A percentile compares a stretch with the other conserved stretches of the same genome.
These are phyloP conservation scores for Wickerhamiella nectarea DNA, from an alignment of 805 yeast genomes.

Conservation along the genomic window DNA sequence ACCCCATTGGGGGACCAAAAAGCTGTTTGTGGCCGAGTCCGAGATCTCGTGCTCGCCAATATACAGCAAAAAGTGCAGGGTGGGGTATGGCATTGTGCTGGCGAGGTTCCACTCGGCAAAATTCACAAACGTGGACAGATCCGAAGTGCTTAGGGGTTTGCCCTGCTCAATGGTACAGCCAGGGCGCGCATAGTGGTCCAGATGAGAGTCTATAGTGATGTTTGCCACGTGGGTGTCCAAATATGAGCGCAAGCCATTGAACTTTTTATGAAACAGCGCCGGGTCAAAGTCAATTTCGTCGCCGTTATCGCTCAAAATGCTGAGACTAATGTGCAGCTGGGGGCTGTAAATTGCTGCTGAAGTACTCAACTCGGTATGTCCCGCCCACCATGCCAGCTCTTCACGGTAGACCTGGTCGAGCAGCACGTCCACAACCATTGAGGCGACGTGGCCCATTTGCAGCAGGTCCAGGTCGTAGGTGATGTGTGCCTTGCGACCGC, in stretches of 20 bases:
- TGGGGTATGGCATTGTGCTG: conserved; percentile 44
- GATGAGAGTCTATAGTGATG: conserved; percentile 66
- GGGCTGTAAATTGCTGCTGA: conserved; percentile 46
- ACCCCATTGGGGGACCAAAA: conserved; percentile 81
- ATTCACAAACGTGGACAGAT: conserved; percentile 66
- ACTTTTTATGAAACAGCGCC: conserved; percentile 36
- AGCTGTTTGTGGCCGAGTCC: conserved; percentile 38
- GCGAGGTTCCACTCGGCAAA: conserved; percentile 72
- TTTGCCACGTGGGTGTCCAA: conserved; percentile 46
- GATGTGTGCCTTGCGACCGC: conserved; percentile 30
- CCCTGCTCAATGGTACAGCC: conserved; percentile 18
- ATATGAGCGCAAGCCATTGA: conserved; percentile 41
- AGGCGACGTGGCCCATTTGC: conserved; percentile 49
- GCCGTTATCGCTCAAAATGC: conserved; percentile 49
- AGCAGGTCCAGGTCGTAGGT: conserved; percentile 34
- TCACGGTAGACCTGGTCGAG: conserved; percentile 33
- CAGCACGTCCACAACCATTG: conserved; percentile 40
- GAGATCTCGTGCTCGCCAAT: conserved; percentile 44
- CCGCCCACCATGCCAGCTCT: conserved; percentile 28
- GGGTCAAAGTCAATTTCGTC: conserved; percentile 63
- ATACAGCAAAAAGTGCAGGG: conserved; percentile 57
- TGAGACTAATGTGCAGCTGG: conserved; percentile 59
- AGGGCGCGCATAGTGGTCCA: conserved; percentile 50
- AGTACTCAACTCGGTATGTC: conserved; percentile 15
- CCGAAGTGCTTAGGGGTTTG: conserved; percentile 33